phyloP scores from a whole-genome alignment of 1,284 basidiomycete species.

The Gymnopus androsaceus region DNA sequence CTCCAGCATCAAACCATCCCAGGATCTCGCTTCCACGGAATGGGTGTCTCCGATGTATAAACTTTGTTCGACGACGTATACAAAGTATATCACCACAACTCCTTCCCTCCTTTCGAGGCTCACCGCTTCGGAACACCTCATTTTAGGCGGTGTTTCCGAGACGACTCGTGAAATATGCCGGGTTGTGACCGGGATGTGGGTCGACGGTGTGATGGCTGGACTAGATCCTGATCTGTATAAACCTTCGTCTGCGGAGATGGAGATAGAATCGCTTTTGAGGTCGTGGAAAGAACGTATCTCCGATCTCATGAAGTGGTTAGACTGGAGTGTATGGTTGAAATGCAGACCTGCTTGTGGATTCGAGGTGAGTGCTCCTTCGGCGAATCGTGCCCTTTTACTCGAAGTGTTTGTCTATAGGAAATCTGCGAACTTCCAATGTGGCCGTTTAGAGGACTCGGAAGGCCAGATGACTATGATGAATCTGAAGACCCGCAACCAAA shows the following conservation, averaged over 20 bases:
- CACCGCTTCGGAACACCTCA: constrained; percentile 36
- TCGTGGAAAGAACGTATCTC: constrained; percentile 10
- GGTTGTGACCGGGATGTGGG: constrained; percentile 46
- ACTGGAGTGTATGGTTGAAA: constrained; percentile 18
- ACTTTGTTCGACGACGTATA: constrained; percentile 40
- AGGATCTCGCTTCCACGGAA: constrained; percentile 6
- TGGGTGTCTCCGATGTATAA: constrained; percentile 36
- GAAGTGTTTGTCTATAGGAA: constrained; percentile 2
- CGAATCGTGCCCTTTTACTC: neutral
- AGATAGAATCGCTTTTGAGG: neutral
- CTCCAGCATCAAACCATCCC: constrained; percentile 8
- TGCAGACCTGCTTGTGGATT: constrained; percentile 16
- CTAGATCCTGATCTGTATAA: constrained; percentile 24
- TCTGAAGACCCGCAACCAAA: constrained; percentile 12
- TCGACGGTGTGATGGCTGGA: constrained; percentile 35
- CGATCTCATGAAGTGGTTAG: constrained; percentile 15
- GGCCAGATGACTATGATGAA: neutral
- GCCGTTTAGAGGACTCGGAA: constrained; percentile 1
- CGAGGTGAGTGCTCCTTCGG: neutral
- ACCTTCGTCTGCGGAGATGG: neutral
- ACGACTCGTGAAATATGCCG: constrained; percentile 49
- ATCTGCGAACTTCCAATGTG: constrained; percentile 17
- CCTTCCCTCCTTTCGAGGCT: constrained; percentile 19
- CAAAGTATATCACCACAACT: constrained; percentile 21
- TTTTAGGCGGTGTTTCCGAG: constrained; percentile 35